A percentile compares a stretch with the other conserved stretches of the same genome.
phyloP scores from a whole-genome alignment of 345 rosid genomes.

The Geranium rotundifolium region DNA sequence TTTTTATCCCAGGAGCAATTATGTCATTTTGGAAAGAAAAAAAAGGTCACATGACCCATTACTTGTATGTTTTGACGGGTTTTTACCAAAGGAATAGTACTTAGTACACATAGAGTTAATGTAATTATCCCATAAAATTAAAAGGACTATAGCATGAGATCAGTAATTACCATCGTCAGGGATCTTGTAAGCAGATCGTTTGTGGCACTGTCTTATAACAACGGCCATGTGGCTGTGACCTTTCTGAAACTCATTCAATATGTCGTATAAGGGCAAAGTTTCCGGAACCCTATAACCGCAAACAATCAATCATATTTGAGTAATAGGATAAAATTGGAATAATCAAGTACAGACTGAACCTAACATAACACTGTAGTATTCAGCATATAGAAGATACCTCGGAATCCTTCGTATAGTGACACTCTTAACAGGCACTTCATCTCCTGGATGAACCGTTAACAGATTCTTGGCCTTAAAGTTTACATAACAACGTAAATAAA shows the following conservation, averaged over 20 bases:
- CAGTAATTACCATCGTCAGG: constrained; percentile 25
- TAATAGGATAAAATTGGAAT: background rate
- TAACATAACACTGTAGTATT: background rate
- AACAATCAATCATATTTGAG: constrained; percentile 1
- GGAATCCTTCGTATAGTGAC: constrained; percentile 88
- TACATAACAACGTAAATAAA: background rate
- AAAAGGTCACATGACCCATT: no score
- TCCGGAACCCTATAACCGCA: constrained; percentile 47
- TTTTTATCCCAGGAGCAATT: no score
- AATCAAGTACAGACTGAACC: background rate
- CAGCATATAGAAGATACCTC: constrained; percentile 32
- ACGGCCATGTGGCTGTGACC: constrained; percentile 99
- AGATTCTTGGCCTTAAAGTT: constrained; percentile 64
- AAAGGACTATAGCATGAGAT: background rate
- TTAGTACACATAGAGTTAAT: no score
- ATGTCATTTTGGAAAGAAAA: no score
- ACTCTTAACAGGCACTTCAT: constrained; percentile 63
- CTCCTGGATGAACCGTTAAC: constrained; percentile 74
- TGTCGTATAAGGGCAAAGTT: constrained; percentile 78
- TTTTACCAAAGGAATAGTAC: no score
- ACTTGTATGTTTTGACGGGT: no score
- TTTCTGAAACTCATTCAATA: constrained; percentile 95
- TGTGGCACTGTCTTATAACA: constrained; percentile 49
- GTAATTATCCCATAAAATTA: no score
- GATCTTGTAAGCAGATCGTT: constrained; percentile 14